Base-by-base conservation (phyloP, 2,329 filamentous ascomycete species). In the Didymella pomorum region DNA sequence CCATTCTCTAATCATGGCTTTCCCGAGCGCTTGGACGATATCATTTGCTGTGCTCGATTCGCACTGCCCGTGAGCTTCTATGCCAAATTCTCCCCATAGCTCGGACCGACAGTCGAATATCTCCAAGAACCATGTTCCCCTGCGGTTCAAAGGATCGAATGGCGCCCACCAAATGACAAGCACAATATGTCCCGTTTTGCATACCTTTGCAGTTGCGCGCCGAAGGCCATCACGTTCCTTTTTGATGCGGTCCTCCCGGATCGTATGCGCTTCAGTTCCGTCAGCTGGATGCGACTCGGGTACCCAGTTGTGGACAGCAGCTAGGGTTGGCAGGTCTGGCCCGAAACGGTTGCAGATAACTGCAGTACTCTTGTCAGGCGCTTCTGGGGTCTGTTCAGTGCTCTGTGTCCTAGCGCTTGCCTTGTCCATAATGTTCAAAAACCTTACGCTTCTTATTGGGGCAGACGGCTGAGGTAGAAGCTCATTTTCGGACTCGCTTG, bases 101-200 rank as follows among this genome's bases (percentile, higher is more conserved):
- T 11, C 5, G 18, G 16, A 0, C 6, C 33, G 43, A 18, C n/a
- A 33, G 33, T 48, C 52, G 9, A 10, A 16, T 7, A 21, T 10
- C 4, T 42, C 25, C 26, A 54, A 8, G n/a, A 16, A 37, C 52
- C 44, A 54, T 14, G 33, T 54, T 6, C 35, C 52, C 2, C 14
- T 33, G 35, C 35, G 33, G 6, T 54, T 54, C 12, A 42, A 6
- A 12, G 52, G 52, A 11, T 54, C 44, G 7, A 14, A 47, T 3
- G 14, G 4, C 6, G 25, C 26, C 52, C 44, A 54, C 5, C 41
- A 12, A 25, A 33, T 33, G 25, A 47, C 20, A 11, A 54, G 33
- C 3, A 20, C 4, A 9, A 31, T 7, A 26, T 54, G 52, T 2
- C 31, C 6, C 9, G 21, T 28, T 7, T 54, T 4, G 35, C 52